These are phyloP conservation scores for Aspergillus nanangensis DNA, from an alignment of 495 filamentous ascomycete species.

Conservation along the genomic window DNA sequence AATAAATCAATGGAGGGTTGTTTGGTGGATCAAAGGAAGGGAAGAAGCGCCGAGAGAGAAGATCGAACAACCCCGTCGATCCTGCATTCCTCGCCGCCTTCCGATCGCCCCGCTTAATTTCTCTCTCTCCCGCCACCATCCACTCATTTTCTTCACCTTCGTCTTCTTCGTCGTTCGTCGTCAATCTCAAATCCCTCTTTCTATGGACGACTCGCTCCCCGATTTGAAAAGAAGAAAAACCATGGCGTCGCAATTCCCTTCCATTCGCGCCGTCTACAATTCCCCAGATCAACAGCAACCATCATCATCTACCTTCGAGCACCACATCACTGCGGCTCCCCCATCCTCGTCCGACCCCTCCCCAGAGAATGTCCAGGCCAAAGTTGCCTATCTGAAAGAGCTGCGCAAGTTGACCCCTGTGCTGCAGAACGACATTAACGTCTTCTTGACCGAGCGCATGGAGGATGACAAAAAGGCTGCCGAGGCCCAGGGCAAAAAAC, in stretches of 20 bases:
- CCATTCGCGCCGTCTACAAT: conserved; percentile 53
- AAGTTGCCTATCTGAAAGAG: conserved; percentile 61
- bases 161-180: no score
- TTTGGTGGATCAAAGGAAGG: no score
- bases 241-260: neutral
- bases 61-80: conserved; percentile 6
- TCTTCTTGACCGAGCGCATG: conserved; percentile 81
- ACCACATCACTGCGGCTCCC: conserved; percentile 33
- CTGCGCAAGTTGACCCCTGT: conserved; percentile 57
- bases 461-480: conserved; percentile 70
- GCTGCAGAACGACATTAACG: conserved; percentile 74
- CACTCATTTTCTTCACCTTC: neutral
- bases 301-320: conserved; percentile 44
- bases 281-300: conserved; percentile 38
- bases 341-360: conserved; percentile 29
- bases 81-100: neutral
- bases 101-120: neutral
- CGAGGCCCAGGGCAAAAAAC: conserved; percentile 33
- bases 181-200: no score
- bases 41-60: neutral
- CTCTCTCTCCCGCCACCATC: neutral
- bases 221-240: neutral
- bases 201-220: neutral
- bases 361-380: conserved; percentile 37
- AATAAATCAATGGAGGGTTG: no score